Evolutionary conservation across 805 yeast genomes (phyloP).

Genomic region (Wickerhamiella musiphila): DNA sequence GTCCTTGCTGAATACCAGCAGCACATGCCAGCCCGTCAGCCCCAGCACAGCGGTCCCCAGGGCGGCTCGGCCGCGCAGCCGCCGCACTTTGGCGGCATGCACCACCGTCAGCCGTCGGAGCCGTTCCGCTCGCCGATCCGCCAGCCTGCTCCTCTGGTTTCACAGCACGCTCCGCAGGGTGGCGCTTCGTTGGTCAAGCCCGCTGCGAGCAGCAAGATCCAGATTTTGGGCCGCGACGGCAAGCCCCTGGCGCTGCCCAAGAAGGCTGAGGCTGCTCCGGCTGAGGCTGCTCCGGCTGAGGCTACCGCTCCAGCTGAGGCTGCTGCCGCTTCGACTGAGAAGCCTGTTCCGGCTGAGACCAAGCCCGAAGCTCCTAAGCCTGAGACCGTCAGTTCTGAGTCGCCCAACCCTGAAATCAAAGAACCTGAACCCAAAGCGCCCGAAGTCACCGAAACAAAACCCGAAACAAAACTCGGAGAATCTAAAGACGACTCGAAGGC

Average conservation of each 20-base stretch:
- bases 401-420: too few species aligned
- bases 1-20: too few species aligned
- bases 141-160: too few species aligned
- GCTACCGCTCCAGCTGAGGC: slow-evolving; percentile 6
- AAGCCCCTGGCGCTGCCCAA: slow-evolving; percentile 2
- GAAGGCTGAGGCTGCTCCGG: slow-evolving; percentile 6
- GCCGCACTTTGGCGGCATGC: background rate
- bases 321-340: background rate
- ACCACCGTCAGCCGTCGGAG: too few species aligned
- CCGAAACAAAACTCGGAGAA: background rate
- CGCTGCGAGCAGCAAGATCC: background rate
- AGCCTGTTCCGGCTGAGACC: slow-evolving; percentile 1
- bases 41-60: too few species aligned
- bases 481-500: slow-evolving; percentile 1
- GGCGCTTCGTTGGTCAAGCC: too few species aligned
- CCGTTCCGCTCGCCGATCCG: too few species aligned
- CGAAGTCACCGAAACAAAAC: too few species aligned
- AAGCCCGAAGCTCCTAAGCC: too few species aligned
- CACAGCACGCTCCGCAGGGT: too few species aligned
- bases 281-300: slow-evolving; percentile 5
- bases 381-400: too few species aligned
- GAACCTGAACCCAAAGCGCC: slow-evolving; percentile 1
- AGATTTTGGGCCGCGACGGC: background rate
- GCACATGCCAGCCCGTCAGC: too few species aligned
- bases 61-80: background rate